Percentiles rank a stretch among this genome's conserved stretches.
Conservation (phyloP, 495 filamentous ascomycete genomes). For the Aspergillus homomorphus region DNA sequence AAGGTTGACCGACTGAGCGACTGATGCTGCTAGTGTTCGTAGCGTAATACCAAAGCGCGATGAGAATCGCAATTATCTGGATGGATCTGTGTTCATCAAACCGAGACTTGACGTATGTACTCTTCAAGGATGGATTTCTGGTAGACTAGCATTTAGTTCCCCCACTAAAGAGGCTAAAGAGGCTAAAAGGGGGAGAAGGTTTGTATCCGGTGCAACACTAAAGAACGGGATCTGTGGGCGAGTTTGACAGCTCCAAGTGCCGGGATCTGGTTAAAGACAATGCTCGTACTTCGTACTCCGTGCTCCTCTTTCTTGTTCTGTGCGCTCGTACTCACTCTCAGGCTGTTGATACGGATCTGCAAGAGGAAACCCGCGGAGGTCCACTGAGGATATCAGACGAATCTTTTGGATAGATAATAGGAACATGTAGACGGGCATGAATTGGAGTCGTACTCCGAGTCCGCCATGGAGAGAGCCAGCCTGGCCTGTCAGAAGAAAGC, state of each 20-base stretch:
- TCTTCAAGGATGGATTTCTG: background rate
- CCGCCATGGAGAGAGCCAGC: too few species aligned
- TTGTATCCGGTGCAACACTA: conserved; percentile 6
- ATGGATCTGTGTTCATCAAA: background rate
- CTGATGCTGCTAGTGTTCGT: background rate
- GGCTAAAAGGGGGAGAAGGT: background rate
- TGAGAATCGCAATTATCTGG: background rate
- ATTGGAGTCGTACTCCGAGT: background rate
- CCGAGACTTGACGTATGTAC: background rate
- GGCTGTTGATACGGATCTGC: background rate
- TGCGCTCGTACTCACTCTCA: too few species aligned
- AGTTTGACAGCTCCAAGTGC: background rate
- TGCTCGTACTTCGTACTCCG: background rate
- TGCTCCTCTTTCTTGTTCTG: too few species aligned
- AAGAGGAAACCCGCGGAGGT: background rate
- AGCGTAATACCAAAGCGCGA: background rate
- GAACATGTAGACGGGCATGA: background rate
- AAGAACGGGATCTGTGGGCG: background rate
- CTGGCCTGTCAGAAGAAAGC: background rate
- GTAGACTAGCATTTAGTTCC: background rate
- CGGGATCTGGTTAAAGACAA: too few species aligned
- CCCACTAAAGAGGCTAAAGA: too few species aligned
- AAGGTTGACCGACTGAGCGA: background rate
- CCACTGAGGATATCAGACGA: background rate
- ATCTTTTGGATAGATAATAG: background rate